Evolutionary conservation across 2,329 filamentous ascomycete genomes (phyloP), one percentile per base, ranked within the genome.

Genomic region (Monosporascus ibericus): DNA sequence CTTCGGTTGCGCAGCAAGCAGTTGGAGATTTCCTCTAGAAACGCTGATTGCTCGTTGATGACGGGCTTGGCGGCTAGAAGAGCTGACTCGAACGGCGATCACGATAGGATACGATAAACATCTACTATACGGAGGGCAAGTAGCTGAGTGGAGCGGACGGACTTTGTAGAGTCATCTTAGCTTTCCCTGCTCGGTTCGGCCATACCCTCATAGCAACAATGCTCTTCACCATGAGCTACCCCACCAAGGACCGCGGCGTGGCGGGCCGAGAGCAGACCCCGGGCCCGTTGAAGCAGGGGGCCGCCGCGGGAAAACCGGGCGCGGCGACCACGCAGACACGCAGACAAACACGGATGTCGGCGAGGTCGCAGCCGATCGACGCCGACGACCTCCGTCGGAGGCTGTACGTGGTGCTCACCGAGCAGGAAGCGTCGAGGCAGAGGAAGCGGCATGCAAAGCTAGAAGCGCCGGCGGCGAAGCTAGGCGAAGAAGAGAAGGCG

Each of bases 371-470:
- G 34, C 69, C 73, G 18, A 70, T 84, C 46, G 80, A 85, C 54
- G 71, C 82, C 0, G 73, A 78, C 27, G 81, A 85, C 51, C 66
- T 85, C 27, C 72, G 74, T 11, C 72, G 75, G 34, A 76, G 80
- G 18, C 71, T 85, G 24, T 70, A 72, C 48, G 57, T 73, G 11
- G 75, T 84, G 18, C 67, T 80, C 15, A 72, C 71, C 5, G 73
- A 82, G 54, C 77, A 78, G 55, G 77, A 76, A 54, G 66, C 69
- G 7, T 63, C 65, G 14, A 67, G 71, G 4, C 70, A 74, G 49
- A 64, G 63, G 57, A 68, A 65, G 52, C 62, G 63, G 48, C 64
- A 63, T 47, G 59, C 63, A 34, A 62, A 58, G 44, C 54, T 60
- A 38, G 64, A 68, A 47, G 56, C 58, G 6, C 55, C 60, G 30